phyloP scores from a whole-genome alignment of 768 basidiomycete species.

The Amanita muscaria region DNA sequence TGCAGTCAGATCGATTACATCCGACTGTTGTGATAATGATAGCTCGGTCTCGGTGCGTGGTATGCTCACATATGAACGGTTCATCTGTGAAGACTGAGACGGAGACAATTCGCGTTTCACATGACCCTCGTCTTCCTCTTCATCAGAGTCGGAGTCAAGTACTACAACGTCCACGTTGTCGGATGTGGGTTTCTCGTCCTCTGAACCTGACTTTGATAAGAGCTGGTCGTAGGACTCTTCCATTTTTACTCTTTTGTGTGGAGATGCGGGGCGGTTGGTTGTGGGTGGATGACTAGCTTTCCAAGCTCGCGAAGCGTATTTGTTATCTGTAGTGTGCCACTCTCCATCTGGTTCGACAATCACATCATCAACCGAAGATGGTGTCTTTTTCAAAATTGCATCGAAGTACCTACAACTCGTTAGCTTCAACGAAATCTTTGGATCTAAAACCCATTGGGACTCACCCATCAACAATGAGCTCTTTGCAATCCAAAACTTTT shows the following conservation, averaged over 20 bases:
- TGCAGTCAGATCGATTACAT: constrained; percentile 80
- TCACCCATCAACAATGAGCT: constrained; percentile 89
- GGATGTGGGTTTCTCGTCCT: constrained; percentile 37
- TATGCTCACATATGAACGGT: constrained; percentile 24
- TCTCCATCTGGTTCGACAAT: constrained; percentile 90
- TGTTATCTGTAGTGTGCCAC: constrained; percentile 91
- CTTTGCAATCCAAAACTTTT: constrained; percentile 62
- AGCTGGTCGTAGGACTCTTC: constrained; percentile 13
- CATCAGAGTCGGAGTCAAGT: constrained; percentile 65
- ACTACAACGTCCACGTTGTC: constrained; percentile 49
- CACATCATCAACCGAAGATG: constrained; percentile 83
- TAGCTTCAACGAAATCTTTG: constrained; percentile 6
- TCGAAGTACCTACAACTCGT: constrained; percentile 70
- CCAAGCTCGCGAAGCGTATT: constrained; percentile 72
- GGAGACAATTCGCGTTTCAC: constrained; percentile 73
- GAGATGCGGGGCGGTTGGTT: constrained; percentile 18
- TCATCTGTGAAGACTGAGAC: constrained; percentile 42
- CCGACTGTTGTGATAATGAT: constrained; percentile 24
- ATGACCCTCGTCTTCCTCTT: constrained; percentile 69
- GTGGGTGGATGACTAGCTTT: constrained; percentile 40
- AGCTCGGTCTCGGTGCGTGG: constrained; percentile 19
- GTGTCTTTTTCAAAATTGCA: constrained; percentile 67
- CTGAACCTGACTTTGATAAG: constrained; percentile 19
- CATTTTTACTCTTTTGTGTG: constrained; percentile 23
- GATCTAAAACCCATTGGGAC: constrained; percentile 16